Evolutionary conservation across 768 basidiomycete species (phyloP).

Genomic region (Mycena belliarum): DNA sequence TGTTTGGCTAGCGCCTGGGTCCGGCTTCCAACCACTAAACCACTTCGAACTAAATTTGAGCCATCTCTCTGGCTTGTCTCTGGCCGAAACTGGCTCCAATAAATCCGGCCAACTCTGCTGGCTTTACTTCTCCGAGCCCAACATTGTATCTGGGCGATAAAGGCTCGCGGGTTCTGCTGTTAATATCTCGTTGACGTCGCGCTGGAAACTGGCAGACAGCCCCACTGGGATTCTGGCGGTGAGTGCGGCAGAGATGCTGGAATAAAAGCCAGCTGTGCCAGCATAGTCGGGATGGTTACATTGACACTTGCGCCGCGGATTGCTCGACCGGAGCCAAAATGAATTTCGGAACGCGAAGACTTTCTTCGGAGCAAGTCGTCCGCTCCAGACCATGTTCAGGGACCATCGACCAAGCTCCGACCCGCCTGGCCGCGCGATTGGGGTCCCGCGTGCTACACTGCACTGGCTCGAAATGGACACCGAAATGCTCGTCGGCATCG

Average conservation of each 20-base stretch:
- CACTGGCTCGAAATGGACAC: background rate
- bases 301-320: background rate
- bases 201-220: constrained; percentile 7
- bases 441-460: background rate
- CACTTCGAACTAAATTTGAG: no score
- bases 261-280: background rate
- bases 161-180: background rate
- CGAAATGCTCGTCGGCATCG: background rate
- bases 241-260: background rate
- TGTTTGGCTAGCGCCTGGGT: no score
- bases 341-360: background rate
- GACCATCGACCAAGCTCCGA: background rate
- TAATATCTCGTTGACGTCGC: background rate
- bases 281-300: background rate
- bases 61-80: no score
- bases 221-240: background rate
- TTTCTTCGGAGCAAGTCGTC: background rate
- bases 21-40: no score
- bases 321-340: background rate
- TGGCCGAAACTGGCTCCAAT: no score
- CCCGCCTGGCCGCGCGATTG: background rate
- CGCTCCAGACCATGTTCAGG: background rate
- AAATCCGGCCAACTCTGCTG: no score
- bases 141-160: no score
- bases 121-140: no score